Evolutionary conservation across 805 yeast genomes (phyloP), one percentile per base, ranked within the genome.

Genomic region (Komagataella pseudopastoris): DNA sequence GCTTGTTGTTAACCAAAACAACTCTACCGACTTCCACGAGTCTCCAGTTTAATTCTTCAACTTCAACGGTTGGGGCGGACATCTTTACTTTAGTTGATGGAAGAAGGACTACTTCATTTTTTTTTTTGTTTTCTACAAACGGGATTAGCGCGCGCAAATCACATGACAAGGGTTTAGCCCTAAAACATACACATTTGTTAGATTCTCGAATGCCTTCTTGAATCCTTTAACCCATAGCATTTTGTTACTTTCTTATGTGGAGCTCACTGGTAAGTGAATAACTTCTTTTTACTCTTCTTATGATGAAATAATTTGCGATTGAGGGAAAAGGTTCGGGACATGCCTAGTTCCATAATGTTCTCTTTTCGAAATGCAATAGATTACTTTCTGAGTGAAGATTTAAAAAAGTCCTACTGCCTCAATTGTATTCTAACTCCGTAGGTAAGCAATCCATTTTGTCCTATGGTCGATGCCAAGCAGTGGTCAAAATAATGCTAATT

Each of bases 11-110:
- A 71, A 91, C 72, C 71, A 91, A 85, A 74, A 90, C 96, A 72
- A 93, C 87, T 81, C 99, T 96, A 75, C 99, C 99, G 71, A 90
- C 87, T 83, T 91, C 96, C 74, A 93, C 99, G 71, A 81, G 83
- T 87, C 96, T 88, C 98, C 98, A 93, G 91, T 87, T 87, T 74
- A 96, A 80, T 73, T 96, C 87, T 80, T 88, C 85, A 75, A 93
- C 93, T 30, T 30, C 39, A 30, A 30, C 39, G 39, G 39, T 30
- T 30, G 39, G 72, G 39, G 39, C 39, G 39, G 85, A 75, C 71
- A 87, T 80, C 87, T 30, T 30, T 30, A 30, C 39, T 30, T 30
- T 30, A 14, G 39, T 30, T 30, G 39, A 30, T 30, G 14, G 39
- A 30, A 30, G n/a, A 24, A 30, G 39, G 39, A 30, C 39, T 20